phyloP scores from a whole-genome alignment of 106 monocot species.

The Phalaenopsis aphrodite region DNA sequence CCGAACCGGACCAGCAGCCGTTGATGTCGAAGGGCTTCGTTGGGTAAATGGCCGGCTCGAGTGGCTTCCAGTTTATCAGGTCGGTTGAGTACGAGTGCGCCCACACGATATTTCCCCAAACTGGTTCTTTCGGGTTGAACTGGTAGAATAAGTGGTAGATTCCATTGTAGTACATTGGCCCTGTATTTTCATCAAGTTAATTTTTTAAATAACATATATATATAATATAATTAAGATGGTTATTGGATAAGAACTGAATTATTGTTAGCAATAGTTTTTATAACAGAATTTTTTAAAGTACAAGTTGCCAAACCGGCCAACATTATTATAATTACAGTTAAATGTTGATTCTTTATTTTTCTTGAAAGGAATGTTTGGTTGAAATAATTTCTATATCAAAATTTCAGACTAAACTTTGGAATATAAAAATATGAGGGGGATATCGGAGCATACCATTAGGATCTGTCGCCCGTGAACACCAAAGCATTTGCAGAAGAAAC shows the following conservation, averaged over 20 bases:
- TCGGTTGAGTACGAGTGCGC: constrained; percentile 76
- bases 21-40: constrained; percentile 60
- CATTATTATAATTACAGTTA: too few species aligned
- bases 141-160: constrained; percentile 90
- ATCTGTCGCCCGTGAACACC: constrained; percentile 23
- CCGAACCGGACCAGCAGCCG: constrained; percentile 91
- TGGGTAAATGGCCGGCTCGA: constrained; percentile 51
- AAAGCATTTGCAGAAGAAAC: background rate
- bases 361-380: too few species aligned
- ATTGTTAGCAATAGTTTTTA: background rate
- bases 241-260: background rate
- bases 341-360: too few species aligned
- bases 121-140: constrained; percentile 62
- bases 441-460: constrained; percentile 36
- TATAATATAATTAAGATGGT: background rate
- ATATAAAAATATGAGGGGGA: background rate
- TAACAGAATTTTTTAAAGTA: background rate
- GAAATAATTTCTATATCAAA: background rate
- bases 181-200: constrained; percentile 16
- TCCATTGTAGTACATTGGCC: constrained; percentile 79
- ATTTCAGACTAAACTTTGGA: background rate
- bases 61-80: constrained; percentile 62
- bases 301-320: too few species aligned
- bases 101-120: constrained; percentile 84
- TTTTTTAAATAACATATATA: background rate